These are phyloP conservation scores for Pulveroboletus frians DNA, from an alignment of 768 basidiomycete genomes.

Conservation along the genomic window DNA sequence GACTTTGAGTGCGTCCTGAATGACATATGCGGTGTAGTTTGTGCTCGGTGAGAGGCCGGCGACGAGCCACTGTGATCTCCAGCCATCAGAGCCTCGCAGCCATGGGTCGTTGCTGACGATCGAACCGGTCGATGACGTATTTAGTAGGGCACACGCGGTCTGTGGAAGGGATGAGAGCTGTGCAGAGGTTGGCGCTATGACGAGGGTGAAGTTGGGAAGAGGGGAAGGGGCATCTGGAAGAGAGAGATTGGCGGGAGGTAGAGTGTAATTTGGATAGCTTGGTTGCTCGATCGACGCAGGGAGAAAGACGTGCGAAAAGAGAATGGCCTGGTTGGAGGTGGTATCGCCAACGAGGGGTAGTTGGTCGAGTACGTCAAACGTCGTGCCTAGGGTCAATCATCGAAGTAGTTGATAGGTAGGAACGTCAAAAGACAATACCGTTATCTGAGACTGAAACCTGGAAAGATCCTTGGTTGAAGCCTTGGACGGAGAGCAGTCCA, in stretches of 20 bases:
- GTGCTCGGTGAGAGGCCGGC: constrained; percentile 54
- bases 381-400: constrained; percentile 33
- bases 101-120: constrained; percentile 47
- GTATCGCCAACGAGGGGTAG: constrained; percentile 68
- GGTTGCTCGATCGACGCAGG: constrained; percentile 32
- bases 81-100: constrained; percentile 53
- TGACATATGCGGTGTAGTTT: constrained; percentile 74
- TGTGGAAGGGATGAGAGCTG: constrained; percentile 41
- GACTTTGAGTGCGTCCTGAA: constrained; percentile 52
- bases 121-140: constrained; percentile 34
- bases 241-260: constrained; percentile 53
- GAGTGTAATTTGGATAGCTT: constrained; percentile 70
- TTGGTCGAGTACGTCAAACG: constrained; percentile 40
- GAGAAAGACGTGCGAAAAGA: constrained; percentile 61
- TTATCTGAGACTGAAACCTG: constrained; percentile 53
- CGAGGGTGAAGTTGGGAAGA: constrained; percentile 47
- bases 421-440: constrained; percentile 25
- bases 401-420: constrained; percentile 1
- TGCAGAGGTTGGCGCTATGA: constrained; percentile 48
- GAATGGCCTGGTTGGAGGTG: constrained; percentile 62
- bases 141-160: constrained; percentile 56
- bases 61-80: constrained; percentile 65
- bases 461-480: constrained; percentile 39
- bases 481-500: constrained; percentile 48
- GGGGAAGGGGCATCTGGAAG: constrained; percentile 38